Conservation (phyloP, 495 filamentous ascomycete genomes). For the Penicillium riverlandense region DNA sequence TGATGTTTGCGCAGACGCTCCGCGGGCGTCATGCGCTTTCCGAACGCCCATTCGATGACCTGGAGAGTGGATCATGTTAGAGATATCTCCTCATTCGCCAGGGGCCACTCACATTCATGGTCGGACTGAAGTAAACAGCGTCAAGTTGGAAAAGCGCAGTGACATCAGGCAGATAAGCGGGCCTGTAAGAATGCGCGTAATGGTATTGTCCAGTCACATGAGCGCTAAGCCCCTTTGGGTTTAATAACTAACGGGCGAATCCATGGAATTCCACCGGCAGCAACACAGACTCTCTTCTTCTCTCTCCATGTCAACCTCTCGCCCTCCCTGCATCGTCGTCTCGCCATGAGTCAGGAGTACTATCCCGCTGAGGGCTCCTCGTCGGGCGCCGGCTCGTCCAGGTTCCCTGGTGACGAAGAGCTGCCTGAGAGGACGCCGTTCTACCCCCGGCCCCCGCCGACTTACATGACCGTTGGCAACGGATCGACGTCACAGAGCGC, state of each 20-base stretch:
- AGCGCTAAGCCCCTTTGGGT: slow-evolving; percentile 15
- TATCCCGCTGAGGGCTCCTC: slow-evolving; percentile 42
- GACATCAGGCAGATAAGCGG: slow-evolving; percentile 19
- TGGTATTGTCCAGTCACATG: slow-evolving; percentile 18
- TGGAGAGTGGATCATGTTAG: slow-evolving; percentile 23
- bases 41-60: slow-evolving; percentile 98
- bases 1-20: slow-evolving; percentile 97
- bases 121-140: slow-evolving; percentile 3
- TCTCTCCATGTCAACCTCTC: neutral
- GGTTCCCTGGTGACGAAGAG: slow-evolving; percentile 22
- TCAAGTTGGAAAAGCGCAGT: slow-evolving; percentile 2
- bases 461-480: slow-evolving; percentile 82
- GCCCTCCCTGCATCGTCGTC: neutral
- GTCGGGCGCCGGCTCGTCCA: slow-evolving; percentile 27
- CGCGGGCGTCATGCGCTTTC: slow-evolving; percentile 94
- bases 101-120: slow-evolving; percentile 52
- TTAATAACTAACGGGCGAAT: slow-evolving; percentile 10
- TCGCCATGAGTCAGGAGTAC: slow-evolving; percentile 70
- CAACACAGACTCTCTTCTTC: slow-evolving; percentile 1
- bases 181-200: neutral
- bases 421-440: slow-evolving; percentile 21
- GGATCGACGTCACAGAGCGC: slow-evolving; percentile 73
- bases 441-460: slow-evolving; percentile 38
- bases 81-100: neutral
- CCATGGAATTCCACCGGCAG: slow-evolving; percentile 13